Percentiles rank a stretch among this genome's conserved stretches.
phyloP scores from a whole-genome alignment of 208 protist genomes.

The Trypanosoma lewisi region DNA sequence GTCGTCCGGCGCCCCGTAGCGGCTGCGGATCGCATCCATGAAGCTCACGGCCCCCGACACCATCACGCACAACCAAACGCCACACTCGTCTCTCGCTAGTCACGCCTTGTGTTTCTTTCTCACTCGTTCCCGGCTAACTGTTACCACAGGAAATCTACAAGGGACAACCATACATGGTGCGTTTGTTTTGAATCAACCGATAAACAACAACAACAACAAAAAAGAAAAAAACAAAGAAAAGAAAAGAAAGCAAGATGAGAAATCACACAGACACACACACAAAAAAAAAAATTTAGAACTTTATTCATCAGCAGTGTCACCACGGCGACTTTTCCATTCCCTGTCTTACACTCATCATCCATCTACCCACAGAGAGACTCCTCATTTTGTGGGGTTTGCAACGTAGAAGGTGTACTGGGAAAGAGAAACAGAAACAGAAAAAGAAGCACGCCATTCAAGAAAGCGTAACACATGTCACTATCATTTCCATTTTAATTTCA shows the following conservation, averaged over 20 bases:
- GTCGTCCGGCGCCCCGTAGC: conserved; percentile 80
- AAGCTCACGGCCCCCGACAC: conserved; percentile 45
- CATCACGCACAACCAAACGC: background rate
- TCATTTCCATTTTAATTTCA: too few relatives aligned
- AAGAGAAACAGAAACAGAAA: too few relatives aligned
- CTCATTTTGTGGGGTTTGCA: too few relatives aligned
- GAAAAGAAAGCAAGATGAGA: conserved; percentile 11
- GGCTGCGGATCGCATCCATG: conserved; percentile 64
- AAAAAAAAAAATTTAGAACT: conserved; percentile 18
- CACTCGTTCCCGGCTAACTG: background rate
- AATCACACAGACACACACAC: conserved; percentile 2
- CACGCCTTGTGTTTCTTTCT: too few relatives aligned
- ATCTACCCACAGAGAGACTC: too few relatives aligned
- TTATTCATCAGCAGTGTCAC: background rate
- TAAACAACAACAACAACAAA: conserved; percentile 1
- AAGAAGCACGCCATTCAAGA: too few relatives aligned
- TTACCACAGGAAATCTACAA: background rate
- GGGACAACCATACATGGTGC: background rate
- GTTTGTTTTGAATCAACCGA: conserved; percentile 3
- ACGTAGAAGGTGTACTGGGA: too few relatives aligned
- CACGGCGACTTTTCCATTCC: too few relatives aligned
- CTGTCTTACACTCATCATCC: too few relatives aligned
- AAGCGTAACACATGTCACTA: too few relatives aligned
- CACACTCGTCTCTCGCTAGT: background rate
- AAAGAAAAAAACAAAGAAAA: conserved; percentile 21